Base-by-base conservation (phyloP, 108 stramenopile genomes). In the Nitzschia palea region DNA sequence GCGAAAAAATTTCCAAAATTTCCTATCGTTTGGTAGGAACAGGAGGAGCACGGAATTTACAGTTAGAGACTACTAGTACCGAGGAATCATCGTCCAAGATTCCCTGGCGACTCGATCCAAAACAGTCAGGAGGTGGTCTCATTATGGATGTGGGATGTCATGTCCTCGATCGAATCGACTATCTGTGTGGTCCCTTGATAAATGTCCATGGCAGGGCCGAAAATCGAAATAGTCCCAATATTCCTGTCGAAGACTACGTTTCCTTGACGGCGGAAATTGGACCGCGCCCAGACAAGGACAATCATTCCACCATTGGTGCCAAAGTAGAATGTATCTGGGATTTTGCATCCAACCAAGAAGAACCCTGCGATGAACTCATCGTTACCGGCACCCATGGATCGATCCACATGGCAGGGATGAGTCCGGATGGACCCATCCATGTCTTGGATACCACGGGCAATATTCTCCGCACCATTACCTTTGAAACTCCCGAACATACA, bases 71-170 rank as follows among this genome's bases (percentile, higher is more conserved):
- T n/a, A n/a, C n/a, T n/a, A n/a, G n/a, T n/a, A 12, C 57, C 14
- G 23, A 36, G 33, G 55, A 15, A 0, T 53, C 35, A 8, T n/a
- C n/a, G n/a, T n/a, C n/a, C n/a, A n/a, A n/a, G n/a, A 20, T 81
- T 27, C 79, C 81, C 8, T 80, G 81, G 81, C 70, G 85, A 62
- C 58, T 85, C 53, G 59, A 62, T 40, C 71, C 85, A 17, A 33
- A 56, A 17, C 67, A 79, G 47, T 60, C 76, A 14, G 85, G 85
- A 22, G 85, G 85, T 35, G 85, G 85, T 6, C 45, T 82, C 36
- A 74, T 86, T 29, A 86, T 80, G 81, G 85, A 86, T 62, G 79
- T 86, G 55, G 85, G 85, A 42, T 86, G 85, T 58, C 85, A 86
- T 61, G 51, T 86, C 10, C 37, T 86, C 12, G 80, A 82, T 72